A percentile compares a stretch with the other conserved stretches of the same genome.
Conservation (phyloP, 441 rosid genomes). For the Flueggea neowawraea region DNA sequence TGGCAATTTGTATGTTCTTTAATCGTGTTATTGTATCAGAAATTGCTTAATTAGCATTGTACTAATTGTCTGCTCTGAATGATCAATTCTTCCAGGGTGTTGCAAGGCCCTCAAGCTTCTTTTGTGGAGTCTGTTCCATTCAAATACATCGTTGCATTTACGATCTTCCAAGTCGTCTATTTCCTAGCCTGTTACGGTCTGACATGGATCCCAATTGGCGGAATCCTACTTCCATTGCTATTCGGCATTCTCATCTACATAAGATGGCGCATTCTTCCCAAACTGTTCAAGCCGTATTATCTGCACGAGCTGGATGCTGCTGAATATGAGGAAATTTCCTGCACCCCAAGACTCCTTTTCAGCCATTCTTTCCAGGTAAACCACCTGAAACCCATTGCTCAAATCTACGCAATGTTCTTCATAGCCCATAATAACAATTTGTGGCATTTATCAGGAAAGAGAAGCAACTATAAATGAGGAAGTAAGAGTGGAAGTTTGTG, state of each 20-base stretch:
- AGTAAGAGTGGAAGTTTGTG: conserved; percentile 22
- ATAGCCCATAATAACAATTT: too few relatives aligned
- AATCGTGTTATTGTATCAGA: too few relatives aligned
- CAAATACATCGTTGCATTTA: conserved; percentile 38
- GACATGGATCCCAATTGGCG: conserved; percentile 64
- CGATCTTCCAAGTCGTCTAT: conserved; percentile 49
- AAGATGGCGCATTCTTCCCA: conserved; percentile 46
- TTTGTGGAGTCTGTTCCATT: conserved; percentile 50
- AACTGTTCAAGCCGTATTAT: conserved; percentile 29
- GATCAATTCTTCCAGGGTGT: conserved; percentile 22
- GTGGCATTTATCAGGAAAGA: conserved; percentile 14
- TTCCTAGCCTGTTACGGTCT: conserved; percentile 43
- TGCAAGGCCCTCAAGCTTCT: conserved; percentile 50
- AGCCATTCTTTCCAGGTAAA: conserved; percentile 20
- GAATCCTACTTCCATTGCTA: conserved; percentile 52
- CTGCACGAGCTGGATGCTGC: conserved; percentile 54
- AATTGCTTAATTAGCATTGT: too few relatives aligned
- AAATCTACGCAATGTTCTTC: too few relatives aligned
- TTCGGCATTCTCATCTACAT: conserved; percentile 50
- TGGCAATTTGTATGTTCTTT: too few relatives aligned
- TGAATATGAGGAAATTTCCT: conserved; percentile 44
- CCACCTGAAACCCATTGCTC: too few relatives aligned
- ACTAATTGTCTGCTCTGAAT: too few relatives aligned
- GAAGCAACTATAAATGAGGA: conserved; percentile 21
- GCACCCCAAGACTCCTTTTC: conserved; percentile 24